Evolutionary conservation across 202 grass and related monocot genomes (phyloP).

Genomic region (Brachypodium distachyon): DNA sequence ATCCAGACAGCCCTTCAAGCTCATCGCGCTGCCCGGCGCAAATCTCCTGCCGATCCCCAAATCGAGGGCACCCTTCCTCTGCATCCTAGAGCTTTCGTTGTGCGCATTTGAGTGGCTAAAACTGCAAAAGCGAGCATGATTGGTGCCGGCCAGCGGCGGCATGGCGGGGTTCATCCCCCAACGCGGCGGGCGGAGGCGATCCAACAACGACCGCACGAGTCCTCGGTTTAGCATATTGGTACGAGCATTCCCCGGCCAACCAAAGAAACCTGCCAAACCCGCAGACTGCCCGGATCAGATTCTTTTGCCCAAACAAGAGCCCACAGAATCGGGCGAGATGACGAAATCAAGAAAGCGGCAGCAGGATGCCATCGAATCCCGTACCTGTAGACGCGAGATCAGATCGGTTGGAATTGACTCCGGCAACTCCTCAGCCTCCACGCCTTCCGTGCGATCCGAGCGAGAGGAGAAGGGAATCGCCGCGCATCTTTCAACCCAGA

Average conservation of each 20-base stretch:
- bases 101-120: conserved; percentile 24
- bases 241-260: conserved; percentile 42
- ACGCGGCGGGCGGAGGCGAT: conserved; percentile 20
- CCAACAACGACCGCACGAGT: conserved; percentile 41
- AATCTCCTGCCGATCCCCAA: conserved; percentile 25
- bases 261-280: conserved; percentile 17
- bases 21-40: conserved; percentile 26
- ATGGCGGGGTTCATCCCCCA: conserved; percentile 22
- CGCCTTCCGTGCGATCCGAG: conserved; percentile 22
- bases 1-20: conserved; percentile 41
- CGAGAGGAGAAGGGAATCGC: not conserved
- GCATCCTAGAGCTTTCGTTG: not conserved
- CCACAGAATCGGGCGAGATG: not conserved
- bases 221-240: conserved; percentile 50
- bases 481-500: not conserved
- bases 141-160: not conserved
- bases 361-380: conserved; percentile 7
- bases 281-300: conserved; percentile 14
- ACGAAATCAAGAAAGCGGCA: not conserved
- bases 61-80: conserved; percentile 32
- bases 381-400: conserved; percentile 30
- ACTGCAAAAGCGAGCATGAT: conserved; percentile 32
- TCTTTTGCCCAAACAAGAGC: not conserved
- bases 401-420: conserved; percentile 11
- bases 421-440: not conserved